phyloP scores from a whole-genome alignment of 2,329 filamentous ascomycete species.

The Chaetomium globosum region DNA sequence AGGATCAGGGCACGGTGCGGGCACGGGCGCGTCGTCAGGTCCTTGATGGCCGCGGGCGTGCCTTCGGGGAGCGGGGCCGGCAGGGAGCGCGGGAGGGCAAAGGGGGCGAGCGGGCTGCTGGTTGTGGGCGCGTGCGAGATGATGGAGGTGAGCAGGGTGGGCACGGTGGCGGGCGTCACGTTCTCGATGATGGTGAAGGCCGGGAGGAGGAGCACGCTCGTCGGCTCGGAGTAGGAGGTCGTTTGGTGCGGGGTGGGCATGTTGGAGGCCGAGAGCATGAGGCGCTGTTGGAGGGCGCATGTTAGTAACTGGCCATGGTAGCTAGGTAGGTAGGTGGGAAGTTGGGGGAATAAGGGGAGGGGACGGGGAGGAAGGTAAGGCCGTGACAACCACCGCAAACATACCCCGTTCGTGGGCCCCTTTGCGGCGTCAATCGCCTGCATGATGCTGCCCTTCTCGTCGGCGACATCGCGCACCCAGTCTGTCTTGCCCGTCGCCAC shows the following conservation, averaged over 20 bases:
- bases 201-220: constrained; percentile 80
- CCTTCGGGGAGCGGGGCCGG: constrained; percentile 37
- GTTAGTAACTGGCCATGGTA: constrained; percentile 20
- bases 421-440: constrained; percentile 65
- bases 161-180: constrained; percentile 74
- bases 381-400: constrained; percentile 38
- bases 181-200: constrained; percentile 82
- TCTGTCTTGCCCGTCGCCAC: constrained; percentile 96
- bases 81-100: constrained; percentile 45
- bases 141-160: constrained; percentile 69
- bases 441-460: constrained; percentile 87
- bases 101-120: constrained; percentile 59
- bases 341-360: neutral
- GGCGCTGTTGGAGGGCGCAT: constrained; percentile 55
- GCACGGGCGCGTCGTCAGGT: constrained; percentile 60
- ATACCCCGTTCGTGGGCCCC: constrained; percentile 69
- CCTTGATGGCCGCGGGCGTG: constrained; percentile 39
- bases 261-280: constrained; percentile 92
- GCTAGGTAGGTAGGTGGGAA: neutral
- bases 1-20: constrained; percentile 87
- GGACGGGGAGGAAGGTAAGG: neutral
- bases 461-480: constrained; percentile 85
- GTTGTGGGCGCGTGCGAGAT: constrained; percentile 75
- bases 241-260: constrained; percentile 76
- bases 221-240: constrained; percentile 67